phyloP scores from a whole-genome alignment of 768 basidiomycete genomes.

The Boletus huronensis region DNA sequence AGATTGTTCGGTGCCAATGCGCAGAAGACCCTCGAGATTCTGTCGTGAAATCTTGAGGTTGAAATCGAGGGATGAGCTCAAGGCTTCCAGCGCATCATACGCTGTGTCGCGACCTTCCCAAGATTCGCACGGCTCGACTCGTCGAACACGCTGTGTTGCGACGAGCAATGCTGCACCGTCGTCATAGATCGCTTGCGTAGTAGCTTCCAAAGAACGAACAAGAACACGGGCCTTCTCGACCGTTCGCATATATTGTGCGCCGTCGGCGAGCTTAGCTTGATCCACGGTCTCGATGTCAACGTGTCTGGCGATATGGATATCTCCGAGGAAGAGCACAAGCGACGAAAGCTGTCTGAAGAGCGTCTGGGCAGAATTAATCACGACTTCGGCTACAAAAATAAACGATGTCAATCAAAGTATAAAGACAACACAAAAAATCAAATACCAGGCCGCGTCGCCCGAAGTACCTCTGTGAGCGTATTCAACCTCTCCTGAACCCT shows the following conservation, averaged over 20 bases:
- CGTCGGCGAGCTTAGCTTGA: slow-evolving; percentile 31
- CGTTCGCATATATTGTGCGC: slow-evolving; percentile 37
- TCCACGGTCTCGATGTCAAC: slow-evolving; percentile 48
- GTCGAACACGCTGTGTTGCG: slow-evolving; percentile 34
- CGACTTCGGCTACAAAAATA: slow-evolving; percentile 16
- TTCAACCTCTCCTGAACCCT: slow-evolving; percentile 31
- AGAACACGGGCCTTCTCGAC: slow-evolving; percentile 46
- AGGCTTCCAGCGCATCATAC: slow-evolving; percentile 30
- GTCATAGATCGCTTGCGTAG: slow-evolving; percentile 51
- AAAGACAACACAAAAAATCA: background rate
- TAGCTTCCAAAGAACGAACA: slow-evolving; percentile 45
- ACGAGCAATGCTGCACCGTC: slow-evolving; percentile 42
- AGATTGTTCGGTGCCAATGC: slow-evolving; percentile 39
- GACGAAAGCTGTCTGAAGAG: slow-evolving; percentile 38
- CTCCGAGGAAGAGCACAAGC: slow-evolving; percentile 41
- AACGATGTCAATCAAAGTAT: background rate
- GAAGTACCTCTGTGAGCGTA: slow-evolving; percentile 18
- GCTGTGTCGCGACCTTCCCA: slow-evolving; percentile 19
- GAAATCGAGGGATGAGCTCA: slow-evolving; percentile 30
- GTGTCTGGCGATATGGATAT: slow-evolving; percentile 49
- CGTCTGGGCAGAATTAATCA: slow-evolving; percentile 30
- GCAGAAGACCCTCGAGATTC: slow-evolving; percentile 38
- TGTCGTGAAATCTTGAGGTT: slow-evolving; percentile 36
- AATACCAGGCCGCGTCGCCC: slow-evolving; percentile 22
- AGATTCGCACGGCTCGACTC: slow-evolving; percentile 24